Evolutionary conservation across 306 rosid genomes (phyloP), one percentile per base, ranked within the genome.

Genomic region (Medicago arabica): DNA sequence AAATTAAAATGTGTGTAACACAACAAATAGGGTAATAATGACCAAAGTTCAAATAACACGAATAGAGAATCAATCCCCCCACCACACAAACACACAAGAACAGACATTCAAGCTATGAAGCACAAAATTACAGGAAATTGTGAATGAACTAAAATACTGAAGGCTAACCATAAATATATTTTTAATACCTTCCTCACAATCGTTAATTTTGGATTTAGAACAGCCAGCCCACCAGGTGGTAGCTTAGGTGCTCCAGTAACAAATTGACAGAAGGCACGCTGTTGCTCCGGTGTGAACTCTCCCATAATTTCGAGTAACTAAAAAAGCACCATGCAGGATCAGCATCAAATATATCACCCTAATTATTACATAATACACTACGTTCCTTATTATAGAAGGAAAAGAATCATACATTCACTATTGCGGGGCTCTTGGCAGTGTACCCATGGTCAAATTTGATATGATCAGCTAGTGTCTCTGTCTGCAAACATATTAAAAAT

Each of bases 221-320:
- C 97, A 0, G 98, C 92, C 72, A 96, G 81, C 60, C 99, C 99
- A 78, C 98, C 98, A 46, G 98, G 96, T 5, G 99, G 96, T 44
- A 96, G 89, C 86, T 91, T 88, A 46, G 99, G 99, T 77, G 99
- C 98, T 72, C 98, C 99, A 67, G 98, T 96, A 67, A 96, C 98
- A 83, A 96, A 96, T 75, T 96, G 98, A 80, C 99, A 96, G 84
- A 96, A 96, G 62, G 97, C 90, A 2, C 93, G 92, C 81, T 96
- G 99, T 87, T 89, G 97, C 63, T 92, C 98, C 3, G 96, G 93
- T 3, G 96, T 71, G 82, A 78, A 78, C 75, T 71, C 82, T 50
- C 82, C 82, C 82, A 78, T 78, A 28, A 78, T 78, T 71, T 78
- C 82, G n/a, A 78, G 82, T 39, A 78, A 71, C 76, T 78, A 67